Conservation (phyloP, 129 eudicot genomes). For the Flaveria trinervia region DNA sequence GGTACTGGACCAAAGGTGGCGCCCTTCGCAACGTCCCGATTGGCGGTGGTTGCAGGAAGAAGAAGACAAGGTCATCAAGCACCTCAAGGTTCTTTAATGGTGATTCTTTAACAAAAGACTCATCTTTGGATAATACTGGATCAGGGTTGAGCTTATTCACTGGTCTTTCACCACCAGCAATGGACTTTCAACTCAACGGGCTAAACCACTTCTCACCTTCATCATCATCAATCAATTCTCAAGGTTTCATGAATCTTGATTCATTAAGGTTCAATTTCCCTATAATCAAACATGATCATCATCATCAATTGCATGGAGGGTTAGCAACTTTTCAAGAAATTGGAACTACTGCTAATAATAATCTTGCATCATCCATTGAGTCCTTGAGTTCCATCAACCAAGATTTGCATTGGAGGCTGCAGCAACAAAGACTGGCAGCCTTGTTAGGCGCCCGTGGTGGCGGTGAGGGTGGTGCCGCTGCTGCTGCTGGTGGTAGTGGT, state of each 20-base stretch:
- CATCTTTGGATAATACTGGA: conserved; percentile 38
- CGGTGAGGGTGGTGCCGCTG: neutral
- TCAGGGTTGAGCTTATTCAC: conserved; percentile 47
- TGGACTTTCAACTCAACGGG: conserved; percentile 77
- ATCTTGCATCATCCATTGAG: conserved; percentile 63
- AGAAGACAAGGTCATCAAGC: conserved; percentile 42
- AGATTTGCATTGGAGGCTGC: conserved; percentile 82
- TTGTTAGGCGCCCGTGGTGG: conserved; percentile 21
- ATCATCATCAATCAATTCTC: conserved; percentile 31
- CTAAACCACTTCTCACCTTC: conserved; percentile 29
- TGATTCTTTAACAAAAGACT: conserved; percentile 31
- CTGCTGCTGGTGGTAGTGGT: neutral
- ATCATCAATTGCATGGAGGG: conserved; percentile 24
- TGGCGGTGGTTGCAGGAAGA: conserved; percentile 85
- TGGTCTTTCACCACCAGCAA: conserved; percentile 57
- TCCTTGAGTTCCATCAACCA: conserved; percentile 82
- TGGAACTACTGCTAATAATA: conserved; percentile 25
- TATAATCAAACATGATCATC: conserved; percentile 37
- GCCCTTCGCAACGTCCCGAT: conserved; percentile 86
- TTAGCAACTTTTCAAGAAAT: conserved; percentile 42
- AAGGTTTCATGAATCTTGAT: conserved; percentile 46
- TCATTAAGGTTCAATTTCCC: conserved; percentile 40
- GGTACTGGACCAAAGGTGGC: conserved; percentile 91
- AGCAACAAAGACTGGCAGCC: conserved; percentile 62
- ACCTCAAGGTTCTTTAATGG: conserved; percentile 33